Conservation (phyloP, 148 eudicot species). For the Rhododendron ovatum region DNA sequence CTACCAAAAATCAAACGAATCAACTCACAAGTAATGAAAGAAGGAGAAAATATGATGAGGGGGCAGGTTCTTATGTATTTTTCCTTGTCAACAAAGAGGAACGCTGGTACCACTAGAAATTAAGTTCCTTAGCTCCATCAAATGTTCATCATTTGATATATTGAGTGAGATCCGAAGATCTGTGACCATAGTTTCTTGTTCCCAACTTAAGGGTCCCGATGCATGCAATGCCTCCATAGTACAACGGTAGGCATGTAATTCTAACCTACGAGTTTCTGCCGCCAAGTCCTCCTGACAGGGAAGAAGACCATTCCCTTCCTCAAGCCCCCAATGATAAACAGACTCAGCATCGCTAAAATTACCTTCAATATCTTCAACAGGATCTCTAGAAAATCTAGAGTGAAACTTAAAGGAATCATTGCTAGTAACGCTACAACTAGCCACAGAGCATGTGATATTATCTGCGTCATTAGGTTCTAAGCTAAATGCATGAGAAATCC, state of each 20-base stretch:
- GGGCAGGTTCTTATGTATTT: neutral
- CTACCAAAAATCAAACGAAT: constrained; percentile 2
- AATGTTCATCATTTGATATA: constrained; percentile 88
- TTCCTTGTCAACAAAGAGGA: constrained; percentile 42
- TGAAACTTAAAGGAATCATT: constrained; percentile 25
- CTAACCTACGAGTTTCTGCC: constrained; percentile 69
- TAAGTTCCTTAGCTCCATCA: constrained; percentile 70
- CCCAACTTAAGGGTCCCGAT: constrained; percentile 88
- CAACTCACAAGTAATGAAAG: neutral
- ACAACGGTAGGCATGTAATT: constrained; percentile 77
- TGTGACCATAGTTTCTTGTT: constrained; percentile 74
- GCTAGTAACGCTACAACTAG: constrained; percentile 60
- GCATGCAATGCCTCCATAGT: constrained; percentile 81
- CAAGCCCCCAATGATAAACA: constrained; percentile 29
- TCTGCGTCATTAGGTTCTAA: constrained; percentile 37
- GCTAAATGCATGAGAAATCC: constrained; percentile 30
- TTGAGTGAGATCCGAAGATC: constrained; percentile 76
- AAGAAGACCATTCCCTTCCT: constrained; percentile 35
- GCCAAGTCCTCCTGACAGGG: constrained; percentile 39
- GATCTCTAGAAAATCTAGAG: constrained; percentile 21
- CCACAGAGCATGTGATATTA: constrained; percentile 60
- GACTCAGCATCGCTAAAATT: constrained; percentile 74
- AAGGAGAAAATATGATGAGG: neutral
- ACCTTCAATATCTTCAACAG: constrained; percentile 42
- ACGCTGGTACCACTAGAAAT: constrained; percentile 45